These are phyloP conservation scores for Pythium brachiatum DNA, from an alignment of 352 stramenopile genomes.

Conservation along the genomic window DNA sequence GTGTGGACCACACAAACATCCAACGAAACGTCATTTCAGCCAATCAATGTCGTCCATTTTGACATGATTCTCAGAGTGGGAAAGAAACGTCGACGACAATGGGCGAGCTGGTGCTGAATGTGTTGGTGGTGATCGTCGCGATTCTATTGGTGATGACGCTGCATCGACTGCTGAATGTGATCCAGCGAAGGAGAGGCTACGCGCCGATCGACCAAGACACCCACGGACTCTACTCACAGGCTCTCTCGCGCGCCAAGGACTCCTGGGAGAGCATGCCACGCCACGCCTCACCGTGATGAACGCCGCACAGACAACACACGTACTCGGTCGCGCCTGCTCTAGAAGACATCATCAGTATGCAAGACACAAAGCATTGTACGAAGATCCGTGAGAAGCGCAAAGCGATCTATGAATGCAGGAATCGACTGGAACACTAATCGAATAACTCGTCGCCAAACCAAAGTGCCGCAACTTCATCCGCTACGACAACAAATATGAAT, in stretches of 20 bases:
- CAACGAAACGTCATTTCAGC: not conserved
- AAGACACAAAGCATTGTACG: too few relatives aligned
- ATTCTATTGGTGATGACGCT: constrained; percentile 44
- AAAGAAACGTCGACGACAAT: constrained; percentile 4
- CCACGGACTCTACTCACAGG: constrained; percentile 54
- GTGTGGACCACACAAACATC: constrained; percentile 2
- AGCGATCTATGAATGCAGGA: not conserved
- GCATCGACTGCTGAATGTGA: constrained; percentile 39
- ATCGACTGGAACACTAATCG: constrained; percentile 15
- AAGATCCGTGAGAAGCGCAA: too few relatives aligned
- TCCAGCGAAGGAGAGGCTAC: constrained; percentile 55
- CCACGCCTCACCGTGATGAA: constrained; percentile 21
- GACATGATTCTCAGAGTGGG: not conserved
- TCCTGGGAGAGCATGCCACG: constrained; percentile 55
- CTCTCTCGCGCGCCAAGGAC: constrained; percentile 60
- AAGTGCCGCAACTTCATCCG: constrained; percentile 47
- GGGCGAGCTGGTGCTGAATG: constrained; percentile 33
- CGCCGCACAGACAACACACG: too few relatives aligned
- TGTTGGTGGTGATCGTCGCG: constrained; percentile 40
- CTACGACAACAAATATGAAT: constrained; percentile 27
- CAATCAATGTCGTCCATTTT: not conserved
- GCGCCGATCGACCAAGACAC: constrained; percentile 66
- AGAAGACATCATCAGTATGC: too few relatives aligned
- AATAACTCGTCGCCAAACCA: constrained; percentile 36
- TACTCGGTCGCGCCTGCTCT: too few relatives aligned